A percentile compares a stretch with the other conserved stretches of the same genome.
phyloP scores from a whole-genome alignment of 306 rosid genomes.

The Cicer arietinum region DNA sequence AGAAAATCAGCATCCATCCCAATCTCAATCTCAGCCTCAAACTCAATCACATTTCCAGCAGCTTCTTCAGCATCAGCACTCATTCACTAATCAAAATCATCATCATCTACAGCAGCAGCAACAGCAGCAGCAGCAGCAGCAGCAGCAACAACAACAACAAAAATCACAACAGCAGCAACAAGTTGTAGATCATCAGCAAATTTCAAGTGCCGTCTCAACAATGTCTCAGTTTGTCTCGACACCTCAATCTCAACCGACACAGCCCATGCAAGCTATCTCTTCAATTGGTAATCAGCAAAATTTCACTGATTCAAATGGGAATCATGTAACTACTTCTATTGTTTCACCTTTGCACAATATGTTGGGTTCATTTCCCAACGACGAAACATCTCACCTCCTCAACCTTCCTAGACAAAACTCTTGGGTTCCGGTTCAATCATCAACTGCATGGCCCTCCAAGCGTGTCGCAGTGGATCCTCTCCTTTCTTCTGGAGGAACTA shows the following conservation, averaged over 20 bases:
- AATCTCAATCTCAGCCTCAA: slow-evolving; percentile 59
- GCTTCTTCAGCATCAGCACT: slow-evolving; percentile 68
- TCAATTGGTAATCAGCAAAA: slow-evolving; percentile 75
- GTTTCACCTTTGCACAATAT: slow-evolving; percentile 84
- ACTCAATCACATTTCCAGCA: slow-evolving; percentile 66
- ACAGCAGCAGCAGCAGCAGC: slow-evolving; percentile 48
- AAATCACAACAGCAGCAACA: slow-evolving; percentile 58
- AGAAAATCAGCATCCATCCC: slow-evolving; percentile 64
- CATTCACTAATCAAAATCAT: slow-evolving; percentile 53
- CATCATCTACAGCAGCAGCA: slow-evolving; percentile 50
- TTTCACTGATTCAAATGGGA: slow-evolving; percentile 78
- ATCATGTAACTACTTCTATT: slow-evolving; percentile 55
- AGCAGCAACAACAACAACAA: slow-evolving; percentile 45
- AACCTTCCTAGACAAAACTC: slow-evolving; percentile 62
- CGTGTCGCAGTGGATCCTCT: slow-evolving; percentile 87
- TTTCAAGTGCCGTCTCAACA: slow-evolving; percentile 61
- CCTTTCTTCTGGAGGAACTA: slow-evolving; percentile 72
- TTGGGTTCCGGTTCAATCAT: slow-evolving; percentile 60
- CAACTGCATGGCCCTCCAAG: slow-evolving; percentile 80
- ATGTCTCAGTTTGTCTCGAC: slow-evolving; percentile 75
- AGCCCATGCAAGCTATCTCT: slow-evolving; percentile 64
- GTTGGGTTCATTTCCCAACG: slow-evolving; percentile 77
- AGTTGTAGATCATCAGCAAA: slow-evolving; percentile 69
- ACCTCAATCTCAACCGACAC: slow-evolving; percentile 68
- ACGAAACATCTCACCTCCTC: slow-evolving; percentile 77